Base-by-base conservation (phyloP, 768 basidiomycete genomes). In the Clathrus columnatus region DNA sequence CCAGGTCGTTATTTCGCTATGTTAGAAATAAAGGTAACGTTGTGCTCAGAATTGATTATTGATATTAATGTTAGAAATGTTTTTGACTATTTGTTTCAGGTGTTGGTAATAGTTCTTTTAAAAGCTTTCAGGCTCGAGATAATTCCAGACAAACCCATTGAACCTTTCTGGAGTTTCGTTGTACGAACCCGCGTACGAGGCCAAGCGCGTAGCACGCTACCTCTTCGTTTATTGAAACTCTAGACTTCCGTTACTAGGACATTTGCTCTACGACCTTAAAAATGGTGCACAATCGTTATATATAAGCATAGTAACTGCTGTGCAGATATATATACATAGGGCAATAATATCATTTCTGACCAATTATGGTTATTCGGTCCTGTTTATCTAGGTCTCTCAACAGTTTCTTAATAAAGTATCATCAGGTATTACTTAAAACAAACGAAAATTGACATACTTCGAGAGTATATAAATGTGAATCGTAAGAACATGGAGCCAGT, bases 391-490 rank as follows among this genome's bases (percentile, higher is more conserved):
- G 29, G 0, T 27, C 54, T 28, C 54, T 20, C 24, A 36, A n/a
- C 17, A 36, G 26, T 8, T 24, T 50, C 26, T 55, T 44, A 24
- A 17, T 20, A 26, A 11, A n/a, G 6, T 43, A 30, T 48, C 4
- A 49, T 21, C 16, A 16, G 17, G n/a, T 2, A 23, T 49, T 32
- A 10, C n/a, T n/a, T 14, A 36, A 2, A 36, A 36, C 11, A 36
- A 36, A 36, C 7, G 30, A 32, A 32, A 36, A 54, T 14, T 20
- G 11, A 53, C 76, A 42, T 57, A 85, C 87, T 77, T 92, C 91
- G 0, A 93, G 75, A 1, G 85, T 81, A 56, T 75, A 83, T 11
- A 93, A 67, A 72, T 93, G 84, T 0, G 83, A 82, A 60, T 93
- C 91, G 54, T 79, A 70, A 1, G 87, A 87, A 28, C 80, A 74